These are phyloP conservation scores for Aureoboletus auriporus DNA, from an alignment of 768 basidiomycete genomes.

Conservation along the genomic window DNA sequence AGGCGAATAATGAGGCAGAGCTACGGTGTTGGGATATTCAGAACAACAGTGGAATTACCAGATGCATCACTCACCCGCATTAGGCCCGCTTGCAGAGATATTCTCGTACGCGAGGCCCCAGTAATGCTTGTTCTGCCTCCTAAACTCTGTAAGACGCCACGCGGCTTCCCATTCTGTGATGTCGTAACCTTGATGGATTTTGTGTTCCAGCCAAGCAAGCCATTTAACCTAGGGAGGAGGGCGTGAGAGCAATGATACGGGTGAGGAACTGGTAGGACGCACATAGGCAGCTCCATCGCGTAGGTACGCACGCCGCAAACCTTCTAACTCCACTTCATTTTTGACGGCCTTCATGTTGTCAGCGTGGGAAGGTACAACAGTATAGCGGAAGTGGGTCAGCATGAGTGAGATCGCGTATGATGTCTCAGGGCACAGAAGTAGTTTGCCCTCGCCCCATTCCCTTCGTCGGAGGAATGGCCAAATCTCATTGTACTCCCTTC, in stretches of 20 bases:
- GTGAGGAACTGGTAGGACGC: conserved; percentile 31
- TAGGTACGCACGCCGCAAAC: conserved; percentile 78
- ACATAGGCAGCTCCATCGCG: conserved; percentile 87
- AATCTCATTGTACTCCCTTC: conserved; percentile 68
- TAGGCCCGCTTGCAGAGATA: conserved; percentile 85
- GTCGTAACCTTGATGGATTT: conserved; percentile 69
- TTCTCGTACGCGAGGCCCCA: conserved; percentile 87
- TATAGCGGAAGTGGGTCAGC: conserved; percentile 79
- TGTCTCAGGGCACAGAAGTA: conserved; percentile 69
- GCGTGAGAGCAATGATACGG: conserved; percentile 8
- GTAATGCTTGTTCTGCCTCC: conserved; percentile 66
- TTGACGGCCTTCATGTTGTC: conserved; percentile 84
- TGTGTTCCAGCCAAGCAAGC: conserved; percentile 88
- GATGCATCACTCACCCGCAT: conserved; percentile 53
- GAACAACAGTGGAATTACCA: background rate
- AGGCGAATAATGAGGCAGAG: conserved; percentile 90
- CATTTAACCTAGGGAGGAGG: conserved; percentile 53
- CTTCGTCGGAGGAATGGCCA: conserved; percentile 74
- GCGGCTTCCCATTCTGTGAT: conserved; percentile 93
- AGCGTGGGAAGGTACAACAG: conserved; percentile 63
- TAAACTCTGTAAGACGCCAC: conserved; percentile 74
- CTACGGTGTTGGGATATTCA: conserved; percentile 30
- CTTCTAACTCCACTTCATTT: conserved; percentile 82
- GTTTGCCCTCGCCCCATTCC: conserved; percentile 79
- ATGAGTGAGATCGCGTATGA: conserved; percentile 83